Base-by-base conservation (phyloP, 2,329 filamentous ascomycete genomes). In the Paraphaeosphaeria sporulosa region DNA sequence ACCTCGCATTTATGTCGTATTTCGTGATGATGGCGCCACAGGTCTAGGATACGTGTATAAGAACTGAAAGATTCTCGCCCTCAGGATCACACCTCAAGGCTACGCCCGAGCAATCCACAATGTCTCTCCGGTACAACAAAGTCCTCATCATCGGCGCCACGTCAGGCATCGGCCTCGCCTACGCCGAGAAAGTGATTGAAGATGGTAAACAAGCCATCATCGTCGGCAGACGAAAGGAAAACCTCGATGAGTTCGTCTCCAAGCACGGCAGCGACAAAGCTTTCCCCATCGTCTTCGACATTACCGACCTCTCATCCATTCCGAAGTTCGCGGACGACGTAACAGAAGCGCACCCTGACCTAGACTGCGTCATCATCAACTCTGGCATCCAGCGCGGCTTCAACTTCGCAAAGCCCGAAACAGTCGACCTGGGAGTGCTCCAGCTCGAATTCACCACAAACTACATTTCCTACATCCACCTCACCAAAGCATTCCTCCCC, bases 81-180 rank as follows among this genome's bases (percentile, higher is more conserved):
- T 13, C 40, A 32, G 4, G n/a, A 9, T 17, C 3, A 23, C 8
- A 36, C 19, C 19, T 21, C 48, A 23, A 17, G 4, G 21, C 4
- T 25, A 36, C 21, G 30, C 34, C 54, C 43, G 21, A 23, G 25
- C n/a, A 3, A 30, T 65, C 30, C 56, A 74, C 58, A 61, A 78
- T 84, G 83, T 67, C 78, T 61, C 76, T 82, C 60, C 72, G 72
- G 40, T 86, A 85, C 76, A 83, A 82, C 64, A 84, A 85, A 71
- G 78, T 85, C 21, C 79, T 86, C 9, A 71, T 87, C 30, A 75
- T 86, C 10, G 85, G 85, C n/a, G 85, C 84, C 40, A 84, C 81
- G 15, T 80, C 78, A 17, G 83, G 83, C 32, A 84, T 85, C 51
- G 83, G 85, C 51, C 74, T 80, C 62, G 83, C 83, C 6, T 77